Percentiles rank a stretch among this genome's conserved stretches.
Conservation (phyloP, 2,329 filamentous ascomycete genomes). For the Cladosporium sp. region DNA sequence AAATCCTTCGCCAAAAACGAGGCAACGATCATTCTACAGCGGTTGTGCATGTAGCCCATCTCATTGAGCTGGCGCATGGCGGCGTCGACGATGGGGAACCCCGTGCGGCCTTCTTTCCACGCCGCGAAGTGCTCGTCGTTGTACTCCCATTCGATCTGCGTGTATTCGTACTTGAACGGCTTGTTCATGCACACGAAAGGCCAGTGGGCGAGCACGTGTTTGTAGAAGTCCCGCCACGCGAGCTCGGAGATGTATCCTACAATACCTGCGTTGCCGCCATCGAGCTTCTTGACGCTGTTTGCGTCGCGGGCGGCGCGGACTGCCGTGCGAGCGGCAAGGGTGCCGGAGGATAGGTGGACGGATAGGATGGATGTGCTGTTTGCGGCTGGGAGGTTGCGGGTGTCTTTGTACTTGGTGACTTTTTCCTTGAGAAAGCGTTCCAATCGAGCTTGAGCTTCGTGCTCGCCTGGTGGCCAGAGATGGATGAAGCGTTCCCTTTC, state of each 20-base stretch:
- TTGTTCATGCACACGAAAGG: constrained; percentile 79
- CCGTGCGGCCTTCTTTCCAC: constrained; percentile 72
- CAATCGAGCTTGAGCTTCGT: constrained; percentile 63
- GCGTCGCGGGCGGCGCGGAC: constrained; percentile 58
- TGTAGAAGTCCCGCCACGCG: constrained; percentile 86
- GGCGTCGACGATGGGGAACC: constrained; percentile 80
- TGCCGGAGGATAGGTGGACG: constrained; percentile 67
- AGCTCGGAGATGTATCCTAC: constrained; percentile 75
- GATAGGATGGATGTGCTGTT: constrained; percentile 66
- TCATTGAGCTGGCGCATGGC: constrained; percentile 73
- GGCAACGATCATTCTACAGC: constrained; percentile 77
- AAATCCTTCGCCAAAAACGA: constrained; percentile 79
- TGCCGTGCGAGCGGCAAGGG: constrained; percentile 63
- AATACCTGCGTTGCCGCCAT: constrained; percentile 63
- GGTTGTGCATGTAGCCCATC: constrained; percentile 78
- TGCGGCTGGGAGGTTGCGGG: constrained; percentile 62
- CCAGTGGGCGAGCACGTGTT: constrained; percentile 79
- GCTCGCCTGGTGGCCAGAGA: constrained; percentile 72
- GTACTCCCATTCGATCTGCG: constrained; percentile 80
- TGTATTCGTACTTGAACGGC: constrained; percentile 78
- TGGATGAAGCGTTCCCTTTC: constrained; percentile 55
- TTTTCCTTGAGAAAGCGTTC: constrained; percentile 64
- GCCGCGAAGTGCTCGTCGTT: constrained; percentile 62
- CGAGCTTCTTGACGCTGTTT: constrained; percentile 61
- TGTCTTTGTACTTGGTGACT: constrained; percentile 57